Evolutionary conservation across 2,329 filamentous ascomycete species (phyloP), one percentile per base, ranked within the genome.

Genomic region (Xylariaceae sp.): DNA sequence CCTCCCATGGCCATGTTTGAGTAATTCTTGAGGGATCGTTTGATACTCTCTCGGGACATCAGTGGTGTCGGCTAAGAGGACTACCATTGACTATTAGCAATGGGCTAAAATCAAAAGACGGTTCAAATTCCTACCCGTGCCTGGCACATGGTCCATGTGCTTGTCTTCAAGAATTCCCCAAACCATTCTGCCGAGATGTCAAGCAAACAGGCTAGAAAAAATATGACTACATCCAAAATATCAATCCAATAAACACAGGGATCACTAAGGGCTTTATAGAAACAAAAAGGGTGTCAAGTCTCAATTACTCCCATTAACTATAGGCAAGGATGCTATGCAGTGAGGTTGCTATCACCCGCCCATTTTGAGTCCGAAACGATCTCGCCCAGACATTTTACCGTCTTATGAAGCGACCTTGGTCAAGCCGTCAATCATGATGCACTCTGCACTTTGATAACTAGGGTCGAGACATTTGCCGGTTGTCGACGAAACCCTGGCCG

Each of bases 91-190:
- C 17, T 26, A 33, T 68, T 56, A 66, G 63, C 56, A 52, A 26
- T 21, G 37, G n/a, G 5, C n/a, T 36, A 6, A 36, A 19, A 26
- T 12, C 2, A 9, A 14, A 40, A 29, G 28, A 12, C 6, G 12
- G 34, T 23, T 17, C 11, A 12, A 12, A 19, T 44, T 16, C 45
- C 23, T 72, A 78, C 76, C 78, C 62, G 79, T 82, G 53, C 79
- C 79, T 53, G 79, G 79, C 52, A 81, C 78, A 60, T 74, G 65
- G 60, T 76, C 76, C 73, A 77, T 73, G 57, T 75, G 70, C 53
- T 73, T 72, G 53, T 75, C 74, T 45, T 81, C 78, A 8, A 80
- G 67, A 34, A 81, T 79, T 55, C 79, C 78, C 68, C 78, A 81
- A 60, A 75, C 73, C 79, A 81, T 80, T 21, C 50, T 70, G 61